These are phyloP conservation scores for Pelargonium nanum DNA, from an alignment of 345 rosid species.

Conservation along the genomic window DNA sequence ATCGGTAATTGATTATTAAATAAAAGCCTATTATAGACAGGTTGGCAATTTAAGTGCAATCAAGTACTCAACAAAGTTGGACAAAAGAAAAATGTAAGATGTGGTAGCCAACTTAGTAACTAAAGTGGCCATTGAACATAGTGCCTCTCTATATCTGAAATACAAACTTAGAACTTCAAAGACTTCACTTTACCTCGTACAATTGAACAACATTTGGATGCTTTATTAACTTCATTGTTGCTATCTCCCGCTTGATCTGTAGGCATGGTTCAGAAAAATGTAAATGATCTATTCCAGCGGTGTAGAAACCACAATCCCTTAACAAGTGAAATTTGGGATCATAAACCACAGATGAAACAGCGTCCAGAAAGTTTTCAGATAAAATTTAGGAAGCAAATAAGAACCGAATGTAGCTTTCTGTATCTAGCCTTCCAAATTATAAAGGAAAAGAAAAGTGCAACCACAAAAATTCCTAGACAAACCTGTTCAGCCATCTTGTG, in stretches of 20 bases:
- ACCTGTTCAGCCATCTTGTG: conserved; percentile 99
- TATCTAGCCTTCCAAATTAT: neutral
- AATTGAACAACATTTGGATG: conserved; percentile 89
- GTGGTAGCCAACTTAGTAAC: too few relatives aligned
- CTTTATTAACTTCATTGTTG: conserved; percentile 85
- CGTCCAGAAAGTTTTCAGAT: neutral
- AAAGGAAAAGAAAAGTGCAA: neutral
- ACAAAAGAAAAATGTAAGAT: too few relatives aligned
- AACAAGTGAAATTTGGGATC: neutral
- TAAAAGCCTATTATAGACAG: too few relatives aligned
- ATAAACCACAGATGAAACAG: too few relatives aligned
- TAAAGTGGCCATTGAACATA: too few relatives aligned
- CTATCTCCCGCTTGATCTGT: conserved; percentile 84
- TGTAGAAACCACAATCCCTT: too few relatives aligned
- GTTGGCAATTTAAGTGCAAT: too few relatives aligned
- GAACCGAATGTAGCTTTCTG: neutral
- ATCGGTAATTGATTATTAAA: too few relatives aligned
- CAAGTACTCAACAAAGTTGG: too few relatives aligned
- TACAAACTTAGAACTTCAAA: too few relatives aligned
- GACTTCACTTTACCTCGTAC: conserved; percentile 41
- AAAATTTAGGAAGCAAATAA: neutral
- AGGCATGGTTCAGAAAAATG: conserved; percentile 1
- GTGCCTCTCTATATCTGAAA: too few relatives aligned
- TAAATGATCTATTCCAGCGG: neutral
- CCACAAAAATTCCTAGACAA: neutral